Conservation (phyloP, 2,329 filamentous ascomycete species). For the Blumeria graminis region DNA sequence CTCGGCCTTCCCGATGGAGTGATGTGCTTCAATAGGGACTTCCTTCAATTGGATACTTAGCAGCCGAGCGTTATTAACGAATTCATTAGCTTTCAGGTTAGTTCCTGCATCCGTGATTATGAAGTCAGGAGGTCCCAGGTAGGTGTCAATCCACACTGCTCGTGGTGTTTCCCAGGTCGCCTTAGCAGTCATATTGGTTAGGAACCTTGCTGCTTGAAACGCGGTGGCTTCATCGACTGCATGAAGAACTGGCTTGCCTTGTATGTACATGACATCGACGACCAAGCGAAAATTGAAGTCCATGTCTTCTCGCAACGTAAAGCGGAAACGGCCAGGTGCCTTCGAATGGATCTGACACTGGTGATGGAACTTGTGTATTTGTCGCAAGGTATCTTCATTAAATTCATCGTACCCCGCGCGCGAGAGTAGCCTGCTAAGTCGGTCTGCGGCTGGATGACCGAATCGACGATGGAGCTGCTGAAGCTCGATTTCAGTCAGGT, state of each 20-base stretch:
- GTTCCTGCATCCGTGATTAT: neutral
- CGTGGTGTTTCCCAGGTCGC: neutral
- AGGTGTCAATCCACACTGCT: neutral
- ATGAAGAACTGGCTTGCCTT: neutral
- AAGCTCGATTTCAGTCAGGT: neutral
- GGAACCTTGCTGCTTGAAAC: neutral
- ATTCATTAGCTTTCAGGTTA: neutral
- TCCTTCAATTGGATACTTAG: neutral
- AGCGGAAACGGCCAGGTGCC: neutral
- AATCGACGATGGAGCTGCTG: neutral
- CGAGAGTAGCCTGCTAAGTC: neutral
- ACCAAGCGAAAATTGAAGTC: neutral
- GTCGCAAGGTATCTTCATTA: too few relatives aligned
- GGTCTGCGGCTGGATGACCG: neutral
- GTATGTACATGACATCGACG: too few relatives aligned
- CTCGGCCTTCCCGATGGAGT: neutral
- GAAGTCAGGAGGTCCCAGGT: neutral
- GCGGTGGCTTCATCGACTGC: neutral
- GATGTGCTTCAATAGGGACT: neutral
- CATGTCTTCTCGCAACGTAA: neutral
- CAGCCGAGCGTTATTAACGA: neutral
- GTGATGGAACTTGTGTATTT: too few relatives aligned
- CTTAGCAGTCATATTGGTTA: too few relatives aligned
- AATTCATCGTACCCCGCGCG: too few relatives aligned
- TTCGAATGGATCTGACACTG: too few relatives aligned